phyloP scores from a whole-genome alignment of 139 green algal genomes.

The Zygnema circumcarinatum region DNA sequence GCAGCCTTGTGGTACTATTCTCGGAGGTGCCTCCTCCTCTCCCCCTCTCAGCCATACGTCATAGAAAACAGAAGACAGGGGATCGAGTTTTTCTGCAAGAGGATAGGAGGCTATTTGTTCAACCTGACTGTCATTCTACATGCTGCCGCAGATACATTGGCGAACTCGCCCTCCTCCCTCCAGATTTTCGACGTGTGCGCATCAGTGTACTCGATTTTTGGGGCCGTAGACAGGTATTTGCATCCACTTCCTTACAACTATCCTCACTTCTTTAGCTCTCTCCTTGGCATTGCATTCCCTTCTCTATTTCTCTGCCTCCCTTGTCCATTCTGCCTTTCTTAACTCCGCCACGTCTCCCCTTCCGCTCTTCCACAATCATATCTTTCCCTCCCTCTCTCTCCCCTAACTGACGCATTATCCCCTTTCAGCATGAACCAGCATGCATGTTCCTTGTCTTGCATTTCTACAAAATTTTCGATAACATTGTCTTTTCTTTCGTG shows the following conservation, averaged over 20 bases:
- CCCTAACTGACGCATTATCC: background rate
- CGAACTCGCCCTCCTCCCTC: slow-evolving; percentile 6
- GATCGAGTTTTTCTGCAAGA: background rate
- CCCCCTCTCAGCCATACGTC: too few species aligned
- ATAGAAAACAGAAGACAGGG: background rate
- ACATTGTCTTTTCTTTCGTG: too few species aligned
- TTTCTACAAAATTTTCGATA: too few species aligned
- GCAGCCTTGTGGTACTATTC: slow-evolving; percentile 28
- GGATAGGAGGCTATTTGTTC: background rate
- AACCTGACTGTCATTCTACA: background rate
- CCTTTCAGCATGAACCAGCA: background rate
- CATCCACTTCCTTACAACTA: background rate
- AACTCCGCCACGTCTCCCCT: too few species aligned
- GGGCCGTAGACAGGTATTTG: slow-evolving; percentile 18
- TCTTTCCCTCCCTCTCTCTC: background rate
- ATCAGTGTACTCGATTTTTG: slow-evolving; percentile 45
- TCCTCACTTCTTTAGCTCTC: background rate
- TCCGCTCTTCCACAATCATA: too few species aligned
- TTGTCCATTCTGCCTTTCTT: too few species aligned
- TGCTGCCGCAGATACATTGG: slow-evolving; percentile 28
- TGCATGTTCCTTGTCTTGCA: too few species aligned
- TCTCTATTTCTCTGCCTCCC: background rate
- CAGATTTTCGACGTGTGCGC: background rate
- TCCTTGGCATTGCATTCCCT: background rate
- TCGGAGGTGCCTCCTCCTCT: background rate